Evolutionary conservation across 2,329 filamentous ascomycete genomes (phyloP), one percentile per base, ranked within the genome.

Genomic region (Colletotrichum sidae): DNA sequence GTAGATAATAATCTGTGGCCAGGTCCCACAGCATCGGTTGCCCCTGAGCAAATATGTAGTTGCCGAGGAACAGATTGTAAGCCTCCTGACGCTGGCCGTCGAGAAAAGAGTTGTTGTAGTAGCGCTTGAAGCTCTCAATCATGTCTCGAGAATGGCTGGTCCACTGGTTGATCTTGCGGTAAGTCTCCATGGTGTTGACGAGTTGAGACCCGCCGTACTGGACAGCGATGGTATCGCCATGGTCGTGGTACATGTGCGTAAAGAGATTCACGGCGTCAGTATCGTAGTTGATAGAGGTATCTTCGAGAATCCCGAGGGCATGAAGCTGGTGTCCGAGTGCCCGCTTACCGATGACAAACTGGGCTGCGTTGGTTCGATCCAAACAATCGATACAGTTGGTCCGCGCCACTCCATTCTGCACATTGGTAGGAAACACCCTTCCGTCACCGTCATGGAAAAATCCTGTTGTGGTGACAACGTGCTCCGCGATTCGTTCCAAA

Each of bases 111-210:
- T 99, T 99, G 80, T 98, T 97, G 78, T 99, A 99, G 77, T 98
- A 99, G 35, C 96, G 88, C 77, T 98, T 99, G 83, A 99, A 97
- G 76, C 93, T 97, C 79, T 99, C 96, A 25, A 99, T 94, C 95
- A 99, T 98, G 77, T 99, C 96, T 70, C 96, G 88, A 2, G 95
- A 97, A 76, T 97, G 94, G 72, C 93, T 97, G 33, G 94, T 97
- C 96, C 96, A 99, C 76, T 98, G 95, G 70, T 98, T 98, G 76
- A 97, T 97, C 79, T 98, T 98, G 62, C 96, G 92, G 77, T 99
- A 99, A 5, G 96, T 99, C 70, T 97, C 94, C 94, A 99, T 98
- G 0, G 96, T 99, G 76, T 99, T 99, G 72, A 99, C 96, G 1
- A 99, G 86, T 77, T 99, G 96, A 2, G 94, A 98, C 9, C 96